Evolutionary conservation across 2,329 filamentous ascomycete species (phyloP).

Genomic region (Colletotrichum tabaci): DNA sequence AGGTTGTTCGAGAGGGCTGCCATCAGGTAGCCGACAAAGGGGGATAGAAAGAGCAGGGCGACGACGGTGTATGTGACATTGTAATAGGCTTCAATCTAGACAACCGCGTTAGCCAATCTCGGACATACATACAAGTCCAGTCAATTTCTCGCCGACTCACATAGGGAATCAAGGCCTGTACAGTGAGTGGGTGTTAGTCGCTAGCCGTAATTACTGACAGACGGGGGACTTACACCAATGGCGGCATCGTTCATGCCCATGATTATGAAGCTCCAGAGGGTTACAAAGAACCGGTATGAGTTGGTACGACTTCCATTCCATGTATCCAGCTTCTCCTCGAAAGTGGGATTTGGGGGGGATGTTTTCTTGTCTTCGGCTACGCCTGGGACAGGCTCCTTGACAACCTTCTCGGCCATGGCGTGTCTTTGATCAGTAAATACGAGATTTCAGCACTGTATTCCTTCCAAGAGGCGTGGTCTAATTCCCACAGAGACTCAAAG

Average conservation of each 20-base stretch:
- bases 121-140: not conserved
- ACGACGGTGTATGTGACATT: constrained; percentile 73
- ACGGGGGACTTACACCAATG: constrained; percentile 66
- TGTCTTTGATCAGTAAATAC: too few species aligned
- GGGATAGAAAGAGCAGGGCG: constrained; percentile 77
- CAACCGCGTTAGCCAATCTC: not conserved
- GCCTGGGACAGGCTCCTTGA: not conserved
- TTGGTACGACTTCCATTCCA: constrained; percentile 77
- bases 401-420: constrained; percentile 16
- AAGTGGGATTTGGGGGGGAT: not conserved
- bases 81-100: constrained; percentile 74
- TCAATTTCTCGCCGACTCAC: constrained; percentile 48
- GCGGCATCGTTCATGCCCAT: constrained; percentile 80
- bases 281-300: constrained; percentile 69
- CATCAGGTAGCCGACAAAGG: constrained; percentile 75
- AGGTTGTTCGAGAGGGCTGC: constrained; percentile 76
- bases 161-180: constrained; percentile 64
- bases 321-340: constrained; percentile 56
- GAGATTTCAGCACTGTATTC: not conserved
- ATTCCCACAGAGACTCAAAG: not conserved
- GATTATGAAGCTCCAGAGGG: constrained; percentile 74
- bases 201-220: not conserved
- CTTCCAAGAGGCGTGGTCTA: not conserved
- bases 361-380: not conserved
- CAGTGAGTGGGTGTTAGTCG: constrained; percentile 24